A percentile compares a stretch with the other conserved stretches of the same genome.
Conservation (phyloP, 345 rosid species). For the Gossypium arboreum region DNA sequence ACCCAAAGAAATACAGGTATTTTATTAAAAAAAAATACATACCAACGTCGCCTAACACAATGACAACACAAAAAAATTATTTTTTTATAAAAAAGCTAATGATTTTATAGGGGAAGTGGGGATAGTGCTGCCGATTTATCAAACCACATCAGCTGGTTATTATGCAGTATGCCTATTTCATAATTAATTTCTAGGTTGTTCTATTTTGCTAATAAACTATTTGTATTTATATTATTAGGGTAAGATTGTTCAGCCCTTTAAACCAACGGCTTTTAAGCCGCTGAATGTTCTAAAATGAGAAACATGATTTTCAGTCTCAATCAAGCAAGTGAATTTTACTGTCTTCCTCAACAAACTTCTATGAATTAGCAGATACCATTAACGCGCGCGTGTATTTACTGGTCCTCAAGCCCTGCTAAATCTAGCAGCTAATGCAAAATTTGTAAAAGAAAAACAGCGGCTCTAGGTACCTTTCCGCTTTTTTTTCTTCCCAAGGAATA, state of each 20-base stretch:
- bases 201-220: too few relatives aligned
- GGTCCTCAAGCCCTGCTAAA: background rate
- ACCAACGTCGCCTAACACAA: too few relatives aligned
- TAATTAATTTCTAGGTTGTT: too few relatives aligned
- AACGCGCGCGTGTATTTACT: background rate
- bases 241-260: background rate
- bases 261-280: background rate
- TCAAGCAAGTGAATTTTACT: background rate
- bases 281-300: background rate
- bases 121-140: too few relatives aligned
- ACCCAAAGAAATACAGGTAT: too few relatives aligned
- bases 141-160: rapidly evolving
- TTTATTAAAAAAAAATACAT: too few relatives aligned
- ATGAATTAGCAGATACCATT: background rate
- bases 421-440: conserved; percentile 6
- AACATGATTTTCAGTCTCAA: background rate
- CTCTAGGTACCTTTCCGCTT: background rate
- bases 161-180: too few relatives aligned
- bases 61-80: too few relatives aligned
- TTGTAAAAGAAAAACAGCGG: conserved; percentile 3
- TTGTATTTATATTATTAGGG: too few relatives aligned
- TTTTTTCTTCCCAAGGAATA: background rate
- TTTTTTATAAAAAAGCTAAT: too few relatives aligned
- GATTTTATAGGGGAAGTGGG: too few relatives aligned
- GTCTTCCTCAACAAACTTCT: background rate